These are phyloP conservation scores for Astrephomene gubernaculifera DNA, from an alignment of 139 green algal species.

Conservation along the genomic window DNA sequence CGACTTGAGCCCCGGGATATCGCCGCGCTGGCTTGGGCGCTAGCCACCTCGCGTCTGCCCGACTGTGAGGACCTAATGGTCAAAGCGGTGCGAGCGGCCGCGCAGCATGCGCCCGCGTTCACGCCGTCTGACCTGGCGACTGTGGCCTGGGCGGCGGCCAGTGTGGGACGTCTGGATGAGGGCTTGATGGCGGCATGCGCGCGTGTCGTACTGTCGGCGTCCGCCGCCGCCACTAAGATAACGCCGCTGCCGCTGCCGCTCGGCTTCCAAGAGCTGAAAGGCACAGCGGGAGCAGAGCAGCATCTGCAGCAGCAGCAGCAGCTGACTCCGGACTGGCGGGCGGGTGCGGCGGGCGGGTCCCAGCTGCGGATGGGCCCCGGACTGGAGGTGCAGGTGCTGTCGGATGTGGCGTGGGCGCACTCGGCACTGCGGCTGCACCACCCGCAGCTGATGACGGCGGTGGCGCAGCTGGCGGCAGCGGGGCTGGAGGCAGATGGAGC, in stretches of 20 bases:
- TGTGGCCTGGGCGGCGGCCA: slow-evolving; percentile 16
- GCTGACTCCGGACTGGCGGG: no score
- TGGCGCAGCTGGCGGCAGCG: background rate
- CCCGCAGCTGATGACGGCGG: background rate
- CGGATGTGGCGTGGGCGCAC: slow-evolving; percentile 33
- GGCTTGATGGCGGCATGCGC: background rate
- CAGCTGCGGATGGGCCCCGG: background rate
- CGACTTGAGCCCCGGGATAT: slow-evolving; percentile 36
- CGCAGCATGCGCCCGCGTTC: background rate
- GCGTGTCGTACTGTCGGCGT: background rate
- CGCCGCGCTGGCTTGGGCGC: slow-evolving; percentile 9
- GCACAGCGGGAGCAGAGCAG: no score
- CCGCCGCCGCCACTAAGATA: background rate
- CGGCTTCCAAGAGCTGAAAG: no score
- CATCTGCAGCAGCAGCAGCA: background rate
- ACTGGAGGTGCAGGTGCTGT: background rate
- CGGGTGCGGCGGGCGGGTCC: no score
- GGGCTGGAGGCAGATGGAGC: background rate
- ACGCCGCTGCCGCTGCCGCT: no score
- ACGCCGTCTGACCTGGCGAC: slow-evolving; percentile 6
- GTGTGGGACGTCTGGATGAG: background rate
- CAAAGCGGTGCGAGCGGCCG: background rate
- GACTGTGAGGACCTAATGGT: slow-evolving; percentile 29
- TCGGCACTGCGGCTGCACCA: slow-evolving; percentile 22
- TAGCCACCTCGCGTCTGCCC: background rate